Conservation (phyloP, 371 early-diverging fungal genomes). For the Saksenaea oblongispora region DNA sequence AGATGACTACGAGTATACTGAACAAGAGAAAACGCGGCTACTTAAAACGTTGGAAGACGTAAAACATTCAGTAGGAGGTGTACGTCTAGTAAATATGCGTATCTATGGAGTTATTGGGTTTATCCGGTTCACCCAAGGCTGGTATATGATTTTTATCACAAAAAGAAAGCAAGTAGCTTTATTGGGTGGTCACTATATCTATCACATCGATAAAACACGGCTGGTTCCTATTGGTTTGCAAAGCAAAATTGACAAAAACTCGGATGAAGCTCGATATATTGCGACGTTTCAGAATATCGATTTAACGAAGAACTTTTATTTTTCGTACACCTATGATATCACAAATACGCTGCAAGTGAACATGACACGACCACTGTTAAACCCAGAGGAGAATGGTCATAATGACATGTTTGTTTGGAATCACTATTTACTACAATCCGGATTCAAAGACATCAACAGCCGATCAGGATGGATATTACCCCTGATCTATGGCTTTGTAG, state of each 20-base stretch:
- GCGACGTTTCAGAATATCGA: constrained; percentile 82
- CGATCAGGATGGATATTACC: constrained; percentile 88
- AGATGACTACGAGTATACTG: constrained; percentile 74
- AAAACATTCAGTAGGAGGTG: constrained; percentile 76
- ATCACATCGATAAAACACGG: constrained; percentile 91
- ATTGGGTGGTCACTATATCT: constrained; percentile 93
- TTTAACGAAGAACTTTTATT: constrained; percentile 87
- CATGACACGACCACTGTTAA: constrained; percentile 58
- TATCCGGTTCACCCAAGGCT: constrained; percentile 89
- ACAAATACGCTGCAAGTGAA: constrained; percentile 91
- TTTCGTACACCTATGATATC: constrained; percentile 93
- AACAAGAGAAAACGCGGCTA: constrained; percentile 71
- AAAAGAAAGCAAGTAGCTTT: constrained; percentile 87
- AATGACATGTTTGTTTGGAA: constrained; percentile 98
- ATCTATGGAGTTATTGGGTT: constrained; percentile 69
- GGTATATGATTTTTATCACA: constrained; percentile 90
- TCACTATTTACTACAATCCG: constrained; percentile 75
- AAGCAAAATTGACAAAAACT: constrained; percentile 72
- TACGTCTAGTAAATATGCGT: constrained; percentile 62
- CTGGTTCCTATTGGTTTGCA: constrained; percentile 72
- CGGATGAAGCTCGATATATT: constrained; percentile 82
- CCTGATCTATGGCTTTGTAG: constrained; percentile 95
- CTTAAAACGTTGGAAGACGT: constrained; percentile 83
- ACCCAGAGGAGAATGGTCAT: constrained; percentile 20
- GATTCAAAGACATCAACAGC: constrained; percentile 64